Evolutionary conservation across 768 basidiomycete species (phyloP).

Genomic region (Boletus tomentosulus): DNA sequence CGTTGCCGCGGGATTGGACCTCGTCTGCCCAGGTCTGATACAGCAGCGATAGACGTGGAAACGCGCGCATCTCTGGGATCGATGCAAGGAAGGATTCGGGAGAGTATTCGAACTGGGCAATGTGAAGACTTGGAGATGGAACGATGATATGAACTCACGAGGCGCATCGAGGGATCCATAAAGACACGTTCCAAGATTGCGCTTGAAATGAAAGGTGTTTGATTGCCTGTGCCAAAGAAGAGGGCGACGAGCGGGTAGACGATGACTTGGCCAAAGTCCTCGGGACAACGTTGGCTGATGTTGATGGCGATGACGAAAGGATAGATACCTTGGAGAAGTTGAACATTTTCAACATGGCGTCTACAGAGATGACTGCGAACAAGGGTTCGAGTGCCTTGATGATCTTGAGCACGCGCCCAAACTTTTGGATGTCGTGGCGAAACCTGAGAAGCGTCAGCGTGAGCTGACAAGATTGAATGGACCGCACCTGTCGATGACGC

Average conservation of each 20-base stretch:
- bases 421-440: background rate
- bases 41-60: constrained; percentile 3
- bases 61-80: constrained; percentile 3
- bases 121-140: background rate
- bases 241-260: background rate
- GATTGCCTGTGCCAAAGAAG: constrained; percentile 1
- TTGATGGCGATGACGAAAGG: background rate
- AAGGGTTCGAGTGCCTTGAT: background rate
- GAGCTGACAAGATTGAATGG: background rate
- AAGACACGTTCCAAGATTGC: background rate
- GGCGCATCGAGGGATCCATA: background rate
- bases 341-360: background rate
- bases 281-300: background rate
- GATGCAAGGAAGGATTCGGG: constrained; percentile 11
- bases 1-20: background rate
- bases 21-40: constrained; percentile 1
- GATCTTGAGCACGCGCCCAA: background rate
- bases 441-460: background rate
- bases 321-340: background rate
- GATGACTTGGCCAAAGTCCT: background rate
- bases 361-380: background rate
- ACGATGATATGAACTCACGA: background rate
- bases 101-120: background rate
- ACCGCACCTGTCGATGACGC: background rate
- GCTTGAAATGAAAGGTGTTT: background rate